phyloP scores from a whole-genome alignment of 1,139 yeast genomes.

The Suhomyces bolitotheri region DNA sequence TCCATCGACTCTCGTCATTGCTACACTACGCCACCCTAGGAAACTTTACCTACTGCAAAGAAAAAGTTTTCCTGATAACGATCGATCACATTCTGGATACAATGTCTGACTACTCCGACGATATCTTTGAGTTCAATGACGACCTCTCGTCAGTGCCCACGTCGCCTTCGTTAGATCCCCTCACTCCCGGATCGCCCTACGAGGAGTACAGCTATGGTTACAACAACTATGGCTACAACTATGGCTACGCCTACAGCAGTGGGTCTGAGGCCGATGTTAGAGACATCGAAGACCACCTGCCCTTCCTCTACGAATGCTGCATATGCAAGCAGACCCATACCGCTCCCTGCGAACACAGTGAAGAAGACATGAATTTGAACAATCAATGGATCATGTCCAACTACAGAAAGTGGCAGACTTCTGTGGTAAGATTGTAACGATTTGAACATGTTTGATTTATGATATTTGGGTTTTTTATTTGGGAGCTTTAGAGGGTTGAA shows the following conservation, averaged over 20 bases:
- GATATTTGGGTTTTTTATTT: constrained; percentile 2
- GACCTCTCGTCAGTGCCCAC: constrained; percentile 15
- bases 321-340: constrained; percentile 21
- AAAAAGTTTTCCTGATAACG: too few relatives aligned
- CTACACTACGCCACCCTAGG: too few relatives aligned
- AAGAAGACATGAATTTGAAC: constrained; percentile 16
- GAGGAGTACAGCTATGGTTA: constrained; percentile 12
- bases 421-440: constrained; percentile 10
- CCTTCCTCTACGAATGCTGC: constrained; percentile 23
- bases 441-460: constrained; percentile 1
- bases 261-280: constrained; percentile 2
- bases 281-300: constrained; percentile 13
- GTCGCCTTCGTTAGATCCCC: constrained; percentile 17
- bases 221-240: constrained; percentile 12
- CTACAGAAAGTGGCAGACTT: constrained; percentile 24
- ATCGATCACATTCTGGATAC: too few relatives aligned
- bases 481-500: neutral
- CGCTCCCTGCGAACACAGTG: constrained; percentile 19
- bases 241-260: constrained; percentile 6
- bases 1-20: too few relatives aligned
- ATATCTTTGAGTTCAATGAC: constrained; percentile 21
- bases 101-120: constrained; percentile 14
- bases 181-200: constrained; percentile 7
- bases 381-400: constrained; percentile 22
- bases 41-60: too few relatives aligned